Conservation (phyloP, 2,329 filamentous ascomycete genomes). For the Hirsutella rhossiliensis region DNA sequence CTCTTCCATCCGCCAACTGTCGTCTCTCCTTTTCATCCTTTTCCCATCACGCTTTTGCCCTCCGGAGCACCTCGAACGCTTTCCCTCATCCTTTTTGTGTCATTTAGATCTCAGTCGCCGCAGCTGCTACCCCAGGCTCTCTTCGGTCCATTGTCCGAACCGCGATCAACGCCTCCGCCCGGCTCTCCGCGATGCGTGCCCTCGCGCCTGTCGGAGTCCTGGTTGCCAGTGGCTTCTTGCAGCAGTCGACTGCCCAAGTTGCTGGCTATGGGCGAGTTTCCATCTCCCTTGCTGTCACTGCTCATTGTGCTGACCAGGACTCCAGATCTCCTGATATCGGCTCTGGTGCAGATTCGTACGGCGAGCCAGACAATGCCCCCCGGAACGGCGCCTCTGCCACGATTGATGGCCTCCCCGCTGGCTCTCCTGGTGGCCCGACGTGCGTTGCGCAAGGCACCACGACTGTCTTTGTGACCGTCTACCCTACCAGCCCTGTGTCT, state of each 20-base stretch:
- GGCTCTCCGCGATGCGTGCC: conserved; percentile 25
- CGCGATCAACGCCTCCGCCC: background rate
- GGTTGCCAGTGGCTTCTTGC: conserved; percentile 21
- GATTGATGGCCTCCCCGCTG: background rate
- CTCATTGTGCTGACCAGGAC: conserved; percentile 2
- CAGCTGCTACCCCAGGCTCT: background rate
- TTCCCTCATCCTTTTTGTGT: conserved; percentile 6
- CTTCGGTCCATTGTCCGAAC: background rate
- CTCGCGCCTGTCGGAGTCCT: conserved; percentile 21
- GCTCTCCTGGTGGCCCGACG: conserved; percentile 12
- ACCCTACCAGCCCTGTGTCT: conserved; percentile 17
- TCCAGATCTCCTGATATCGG: conserved; percentile 7
- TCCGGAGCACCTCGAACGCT: background rate
- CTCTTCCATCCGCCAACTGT: background rate
- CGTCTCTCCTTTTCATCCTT: background rate
- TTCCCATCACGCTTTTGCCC: conserved; percentile 2
- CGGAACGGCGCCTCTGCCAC: conserved; percentile 1
- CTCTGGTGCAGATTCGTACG: conserved; percentile 2
- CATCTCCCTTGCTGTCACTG: background rate
- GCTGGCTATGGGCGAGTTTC: conserved; percentile 19
- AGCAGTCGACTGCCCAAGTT: conserved; percentile 17
- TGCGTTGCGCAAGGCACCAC: conserved; percentile 27
- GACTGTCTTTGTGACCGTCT: conserved; percentile 37
- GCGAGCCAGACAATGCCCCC: conserved; percentile 2
- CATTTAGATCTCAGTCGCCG: conserved; percentile 2